These are phyloP conservation scores for Tetracladium setigerum DNA, from an alignment of 495 filamentous ascomycete genomes.

Conservation along the genomic window DNA sequence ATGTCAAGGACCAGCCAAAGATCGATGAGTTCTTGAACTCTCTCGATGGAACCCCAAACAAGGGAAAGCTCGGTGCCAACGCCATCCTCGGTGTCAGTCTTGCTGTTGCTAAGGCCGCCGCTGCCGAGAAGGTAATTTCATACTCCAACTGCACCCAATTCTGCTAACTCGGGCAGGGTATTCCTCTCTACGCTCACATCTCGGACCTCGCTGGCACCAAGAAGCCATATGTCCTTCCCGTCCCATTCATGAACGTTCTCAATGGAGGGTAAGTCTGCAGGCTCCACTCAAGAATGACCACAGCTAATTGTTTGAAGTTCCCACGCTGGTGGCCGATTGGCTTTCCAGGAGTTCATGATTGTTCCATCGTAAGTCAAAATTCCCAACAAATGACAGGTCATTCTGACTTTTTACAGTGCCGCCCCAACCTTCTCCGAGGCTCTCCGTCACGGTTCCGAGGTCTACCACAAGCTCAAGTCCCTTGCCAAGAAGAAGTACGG, in stretches of 20 bases:
- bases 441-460: constrained; percentile 90
- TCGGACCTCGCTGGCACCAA: constrained; percentile 98
- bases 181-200: constrained; percentile 96
- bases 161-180: constrained; percentile 39
- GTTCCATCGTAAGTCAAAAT: constrained; percentile 66
- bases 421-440: constrained; percentile 90
- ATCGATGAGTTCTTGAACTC: constrained; percentile 92
- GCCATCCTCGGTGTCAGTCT: constrained; percentile 95
- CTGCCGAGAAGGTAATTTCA: constrained; percentile 79
- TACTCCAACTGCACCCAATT: background rate
- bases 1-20: constrained; percentile 93
- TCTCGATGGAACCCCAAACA: constrained; percentile 94
- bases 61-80: constrained; percentile 96
- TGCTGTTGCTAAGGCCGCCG: constrained; percentile 95
- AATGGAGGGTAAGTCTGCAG: constrained; percentile 68
- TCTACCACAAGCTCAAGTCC: constrained; percentile 96
- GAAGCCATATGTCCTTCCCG: constrained; percentile 98
- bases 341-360: constrained; percentile 99
- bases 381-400: constrained; percentile 5
- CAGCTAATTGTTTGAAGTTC: constrained; percentile 46
- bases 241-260: constrained; percentile 99
- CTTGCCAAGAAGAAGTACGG: constrained; percentile 99
- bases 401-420: constrained; percentile 12
- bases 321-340: constrained; percentile 95
- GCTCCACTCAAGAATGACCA: background rate